These are phyloP conservation scores for Ramichloridium luteum DNA, from an alignment of 2,329 filamentous ascomycete genomes.

Conservation along the genomic window DNA sequence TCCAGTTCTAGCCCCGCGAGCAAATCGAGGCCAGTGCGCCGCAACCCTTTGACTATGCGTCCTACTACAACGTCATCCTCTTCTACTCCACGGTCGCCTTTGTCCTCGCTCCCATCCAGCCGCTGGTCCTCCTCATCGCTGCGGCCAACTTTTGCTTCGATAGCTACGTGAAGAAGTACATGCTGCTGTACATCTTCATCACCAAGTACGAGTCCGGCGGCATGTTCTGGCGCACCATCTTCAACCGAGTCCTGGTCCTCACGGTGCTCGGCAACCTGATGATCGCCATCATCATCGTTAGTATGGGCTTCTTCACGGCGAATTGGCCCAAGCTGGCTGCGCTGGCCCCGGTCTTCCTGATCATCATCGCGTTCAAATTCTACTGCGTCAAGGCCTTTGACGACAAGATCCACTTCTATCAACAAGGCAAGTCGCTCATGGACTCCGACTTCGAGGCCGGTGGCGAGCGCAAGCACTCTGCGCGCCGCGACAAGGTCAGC, in stretches of 20 bases:
- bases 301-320: constrained; percentile 12
- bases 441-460: constrained; percentile 21
- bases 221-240: constrained; percentile 79
- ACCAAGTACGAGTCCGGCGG: constrained; percentile 96
- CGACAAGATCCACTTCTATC: constrained; percentile 67
- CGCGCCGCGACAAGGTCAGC: constrained; percentile 53
- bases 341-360: constrained; percentile 56
- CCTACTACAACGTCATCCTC: constrained; percentile 96
- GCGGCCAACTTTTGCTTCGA: constrained; percentile 85
- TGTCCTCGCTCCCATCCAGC: constrained; percentile 74
- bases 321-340: constrained; percentile 53
- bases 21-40: constrained; percentile 88
- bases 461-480: constrained; percentile 28
- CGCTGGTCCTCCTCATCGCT: constrained; percentile 71
- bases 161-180: constrained; percentile 84
- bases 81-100: constrained; percentile 87
- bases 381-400: constrained; percentile 72
- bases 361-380: constrained; percentile 74
- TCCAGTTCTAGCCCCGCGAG: constrained; percentile 52
- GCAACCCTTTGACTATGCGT: constrained; percentile 84
- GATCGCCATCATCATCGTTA: constrained; percentile 59
- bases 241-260: constrained; percentile 84
- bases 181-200: constrained; percentile 80
- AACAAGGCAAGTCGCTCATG: constrained; percentile 47
- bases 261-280: constrained; percentile 67